These are phyloP conservation scores for Paraurostyla sp. DNA, from an alignment of 73 alveolate genomes.

Conservation along the genomic window DNA sequence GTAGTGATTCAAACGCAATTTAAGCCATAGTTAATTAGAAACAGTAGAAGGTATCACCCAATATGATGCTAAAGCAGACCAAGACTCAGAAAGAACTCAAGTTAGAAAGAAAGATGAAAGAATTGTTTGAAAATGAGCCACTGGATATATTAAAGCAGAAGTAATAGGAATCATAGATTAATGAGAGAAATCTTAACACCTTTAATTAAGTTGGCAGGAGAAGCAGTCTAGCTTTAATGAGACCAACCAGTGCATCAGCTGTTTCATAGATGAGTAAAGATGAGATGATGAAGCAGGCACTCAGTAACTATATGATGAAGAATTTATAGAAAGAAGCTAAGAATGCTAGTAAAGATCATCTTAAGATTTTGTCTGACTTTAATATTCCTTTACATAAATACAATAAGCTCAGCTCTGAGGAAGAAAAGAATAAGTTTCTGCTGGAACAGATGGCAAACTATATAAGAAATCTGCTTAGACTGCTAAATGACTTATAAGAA, in stretches of 20 bases:
- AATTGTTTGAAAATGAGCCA: slow-evolving; percentile 41
- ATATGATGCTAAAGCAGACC: slow-evolving; percentile 42
- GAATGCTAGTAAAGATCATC: neutral
- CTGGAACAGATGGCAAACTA: slow-evolving; percentile 21
- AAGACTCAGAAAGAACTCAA: slow-evolving; percentile 42
- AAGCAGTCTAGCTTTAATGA: neutral
- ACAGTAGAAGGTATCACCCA: slow-evolving; percentile 16
- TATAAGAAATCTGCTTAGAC: neutral
- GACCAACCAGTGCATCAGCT: neutral
- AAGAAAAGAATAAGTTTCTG: neutral
- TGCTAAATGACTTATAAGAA: slow-evolving; percentile 1
- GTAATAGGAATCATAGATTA: neutral
- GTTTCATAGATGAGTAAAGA: neutral
- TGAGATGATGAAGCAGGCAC: slow-evolving; percentile 29
- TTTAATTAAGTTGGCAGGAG: neutral
- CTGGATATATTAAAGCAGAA: neutral
- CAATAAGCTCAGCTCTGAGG: neutral
- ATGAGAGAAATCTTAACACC: neutral
- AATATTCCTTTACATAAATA: slow-evolving; percentile 32
- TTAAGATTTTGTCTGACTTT: slow-evolving; percentile 32
- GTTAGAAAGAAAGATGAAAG: slow-evolving; percentile 23
- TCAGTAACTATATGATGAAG: neutral
- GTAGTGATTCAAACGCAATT: neutral
- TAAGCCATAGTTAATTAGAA: neutral
- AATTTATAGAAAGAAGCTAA: slow-evolving; percentile 9